phyloP scores from a whole-genome alignment of 306 rosid species.

The Cyamopsis tetragonoloba region DNA sequence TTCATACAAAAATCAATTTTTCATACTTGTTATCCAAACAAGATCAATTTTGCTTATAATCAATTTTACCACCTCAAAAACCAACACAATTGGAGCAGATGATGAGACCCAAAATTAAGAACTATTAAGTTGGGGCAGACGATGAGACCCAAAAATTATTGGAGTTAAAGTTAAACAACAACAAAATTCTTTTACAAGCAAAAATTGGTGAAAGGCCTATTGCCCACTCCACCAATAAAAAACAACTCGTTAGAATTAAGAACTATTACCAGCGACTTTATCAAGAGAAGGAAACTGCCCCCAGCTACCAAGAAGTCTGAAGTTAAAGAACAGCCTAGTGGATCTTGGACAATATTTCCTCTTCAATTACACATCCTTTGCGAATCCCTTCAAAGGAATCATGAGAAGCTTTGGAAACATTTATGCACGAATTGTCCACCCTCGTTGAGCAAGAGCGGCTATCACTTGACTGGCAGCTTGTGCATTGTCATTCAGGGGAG shows the following conservation, averaged over 20 bases:
- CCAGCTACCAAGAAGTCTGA: background rate
- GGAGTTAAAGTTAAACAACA: background rate
- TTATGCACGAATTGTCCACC: conserved; percentile 60
- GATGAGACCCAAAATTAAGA: too few relatives aligned
- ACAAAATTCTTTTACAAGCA: conserved; percentile 17
- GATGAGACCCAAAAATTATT: background rate
- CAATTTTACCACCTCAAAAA: too few relatives aligned
- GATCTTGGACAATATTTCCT: conserved; percentile 4
- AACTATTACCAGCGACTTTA: background rate
- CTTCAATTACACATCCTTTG: background rate
- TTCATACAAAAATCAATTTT: too few relatives aligned
- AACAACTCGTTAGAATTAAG: conserved; percentile 12
- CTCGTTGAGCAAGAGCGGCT: conserved; percentile 60
- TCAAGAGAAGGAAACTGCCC: conserved; percentile 14
- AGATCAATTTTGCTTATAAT: too few relatives aligned
- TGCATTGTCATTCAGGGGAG: conserved; percentile 77
- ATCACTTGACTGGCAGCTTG: conserved; percentile 65
- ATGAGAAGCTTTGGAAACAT: background rate
- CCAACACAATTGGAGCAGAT: too few relatives aligned
- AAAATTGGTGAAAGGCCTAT: conserved; percentile 2
- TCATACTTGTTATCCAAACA: too few relatives aligned
- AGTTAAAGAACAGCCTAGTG: background rate
- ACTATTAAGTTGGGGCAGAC: background rate
- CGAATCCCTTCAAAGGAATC: background rate
- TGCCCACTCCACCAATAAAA: background rate